Evolutionary conservation across 1,284 basidiomycete genomes (phyloP).

Genomic region (Pseudozyma sp.): DNA sequence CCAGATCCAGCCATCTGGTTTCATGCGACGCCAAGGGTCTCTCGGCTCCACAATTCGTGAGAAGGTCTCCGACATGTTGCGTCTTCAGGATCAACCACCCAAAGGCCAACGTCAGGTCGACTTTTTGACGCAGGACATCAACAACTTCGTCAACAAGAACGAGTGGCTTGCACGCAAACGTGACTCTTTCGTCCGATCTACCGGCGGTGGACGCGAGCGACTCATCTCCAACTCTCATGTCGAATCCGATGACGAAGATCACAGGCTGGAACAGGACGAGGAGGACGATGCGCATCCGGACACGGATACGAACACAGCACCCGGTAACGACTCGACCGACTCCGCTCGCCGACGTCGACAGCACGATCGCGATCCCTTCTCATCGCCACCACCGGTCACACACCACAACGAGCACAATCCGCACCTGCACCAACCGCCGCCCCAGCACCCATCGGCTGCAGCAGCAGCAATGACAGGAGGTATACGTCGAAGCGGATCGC

Average conservation of each 20-base stretch:
- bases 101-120: constrained; percentile 55
- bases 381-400: constrained; percentile 12
- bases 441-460: constrained; percentile 27
- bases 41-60: constrained; percentile 43
- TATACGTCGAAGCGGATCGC: constrained; percentile 19
- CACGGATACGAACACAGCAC: constrained; percentile 21
- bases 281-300: constrained; percentile 42
- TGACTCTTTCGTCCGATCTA: constrained; percentile 26
- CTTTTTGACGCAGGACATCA: constrained; percentile 50
- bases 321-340: constrained; percentile 5
- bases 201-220: constrained; percentile 20
- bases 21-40: constrained; percentile 44
- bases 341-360: neutral
- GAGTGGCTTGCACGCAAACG: constrained; percentile 52
- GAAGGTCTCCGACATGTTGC: constrained; percentile 47
- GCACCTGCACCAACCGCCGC: constrained; percentile 34
- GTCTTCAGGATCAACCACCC: constrained; percentile 42
- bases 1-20: constrained; percentile 8
- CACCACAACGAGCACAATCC: constrained; percentile 23
- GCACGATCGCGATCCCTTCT: constrained; percentile 24
- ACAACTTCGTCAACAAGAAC: constrained; percentile 49
- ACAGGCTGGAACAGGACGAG: constrained; percentile 6
- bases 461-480: neutral
- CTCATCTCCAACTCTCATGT: constrained; percentile 8
- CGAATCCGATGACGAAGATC: constrained; percentile 6